phyloP scores from a whole-genome alignment of 805 yeast genomes.

The Metschnikowia vanudenii region DNA sequence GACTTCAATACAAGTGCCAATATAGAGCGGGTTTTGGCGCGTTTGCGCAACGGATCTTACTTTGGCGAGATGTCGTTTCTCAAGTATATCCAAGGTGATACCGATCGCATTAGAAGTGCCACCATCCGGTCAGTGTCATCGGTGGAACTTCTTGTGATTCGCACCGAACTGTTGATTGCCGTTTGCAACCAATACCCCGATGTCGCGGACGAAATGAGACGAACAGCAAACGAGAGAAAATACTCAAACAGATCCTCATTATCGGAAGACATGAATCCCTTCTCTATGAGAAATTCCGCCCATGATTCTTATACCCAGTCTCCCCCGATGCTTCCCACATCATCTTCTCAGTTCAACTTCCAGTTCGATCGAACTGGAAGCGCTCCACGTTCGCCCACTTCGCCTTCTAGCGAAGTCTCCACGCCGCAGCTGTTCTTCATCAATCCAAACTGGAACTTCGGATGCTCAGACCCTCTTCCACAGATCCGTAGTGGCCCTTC shows the following conservation, averaged over 20 bases:
- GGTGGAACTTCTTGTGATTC: conserved; percentile 59
- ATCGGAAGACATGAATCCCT: not conserved
- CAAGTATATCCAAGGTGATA: conserved; percentile 38
- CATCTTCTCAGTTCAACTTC: not conserved
- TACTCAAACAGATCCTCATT: conserved; percentile 12
- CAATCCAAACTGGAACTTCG: conserved; percentile 24
- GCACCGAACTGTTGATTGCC: conserved; percentile 52
- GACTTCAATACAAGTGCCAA: conserved; percentile 23
- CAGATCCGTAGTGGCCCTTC: not conserved
- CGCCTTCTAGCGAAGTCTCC: not conserved
- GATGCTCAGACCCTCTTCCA: conserved; percentile 5
- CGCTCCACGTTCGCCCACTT: not conserved
- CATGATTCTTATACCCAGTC: not conserved
- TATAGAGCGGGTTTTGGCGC: conserved; percentile 49
- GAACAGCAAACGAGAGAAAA: conserved; percentile 56
- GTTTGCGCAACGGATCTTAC: conserved; percentile 61
- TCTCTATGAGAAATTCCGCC: conserved; percentile 1
- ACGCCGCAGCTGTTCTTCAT: conserved; percentile 17
- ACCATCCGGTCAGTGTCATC: conserved; percentile 60
- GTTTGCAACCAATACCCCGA: conserved; percentile 58
- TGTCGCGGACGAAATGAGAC: conserved; percentile 56
- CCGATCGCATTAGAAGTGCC: conserved; percentile 49
- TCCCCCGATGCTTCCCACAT: conserved; percentile 2
- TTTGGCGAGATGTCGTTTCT: conserved; percentile 79
- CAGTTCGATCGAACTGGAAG: conserved; percentile 1